Base-by-base conservation (phyloP, 352 stramenopile species). In the Globisporangium yorkense region DNA sequence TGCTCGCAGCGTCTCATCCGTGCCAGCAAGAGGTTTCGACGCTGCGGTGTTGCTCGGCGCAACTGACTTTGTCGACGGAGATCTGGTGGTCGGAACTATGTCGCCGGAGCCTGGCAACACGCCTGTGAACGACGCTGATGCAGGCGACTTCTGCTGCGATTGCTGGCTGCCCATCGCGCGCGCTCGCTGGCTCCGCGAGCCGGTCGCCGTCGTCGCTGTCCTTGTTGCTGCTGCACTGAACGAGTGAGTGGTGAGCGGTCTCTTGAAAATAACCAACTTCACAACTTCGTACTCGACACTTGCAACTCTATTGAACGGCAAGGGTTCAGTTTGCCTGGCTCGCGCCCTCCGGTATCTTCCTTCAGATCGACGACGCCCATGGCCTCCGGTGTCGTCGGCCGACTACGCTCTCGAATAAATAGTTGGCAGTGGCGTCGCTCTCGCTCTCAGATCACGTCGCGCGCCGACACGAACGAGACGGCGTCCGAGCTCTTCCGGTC, bases 401-500 rank as follows among this genome's bases (percentile, higher is more conserved):
- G 35, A 3, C 35, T 12, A 40, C 9, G 35, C 35, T 15, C 35
- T 40, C 35, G 35, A 37, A 61, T 54, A 54, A 54, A 55, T 61
- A 61, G 12, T 5, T 40, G 24, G 6, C 16, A 5, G 3, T 5
- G 24, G 10, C 16, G 37, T 54, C 5, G 2, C 6, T 33, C 47
- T 55, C 39, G 16, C 20, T 9, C 9, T 53, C 57, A 64, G 40
- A 64, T 58, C 24, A 51, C 35, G 37, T 64, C 58, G 21, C 37
- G 56, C 18, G 58, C 58, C 35, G 52, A 64, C 20, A 55, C 51
- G 35, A 64, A 64, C 43, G 58, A 64, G 10, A 64, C 40, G 5
- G 51, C 58, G 4, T 58, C 58, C 24, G 58, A 64, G 52, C 58
- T 64, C 33, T 56, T 54, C 16, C 58, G 58, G 52, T 64, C 58